Base-by-base conservation (phyloP, 805 yeast species). In the Spathaspora gorwiae region DNA sequence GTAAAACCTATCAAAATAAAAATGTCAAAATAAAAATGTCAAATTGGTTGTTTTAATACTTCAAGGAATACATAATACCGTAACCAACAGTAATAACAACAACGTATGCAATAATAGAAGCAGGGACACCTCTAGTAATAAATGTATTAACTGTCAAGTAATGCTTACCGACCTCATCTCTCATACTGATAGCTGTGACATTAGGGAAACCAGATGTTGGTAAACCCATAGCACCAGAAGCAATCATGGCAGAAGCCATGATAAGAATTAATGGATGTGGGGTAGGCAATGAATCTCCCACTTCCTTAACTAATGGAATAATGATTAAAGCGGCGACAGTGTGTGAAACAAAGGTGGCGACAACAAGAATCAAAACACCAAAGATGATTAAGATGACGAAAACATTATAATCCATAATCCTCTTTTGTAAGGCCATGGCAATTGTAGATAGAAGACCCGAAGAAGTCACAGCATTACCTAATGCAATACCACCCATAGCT, bases 401-500 rank as follows among this genome's bases (percentile, higher is more conserved):
- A n/a, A 74, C 64, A 32, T 74, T 64, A 48, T 64, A 75, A 33
- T 68, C 58, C 52, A 61, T 62, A 34, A 76, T 72, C 53, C 62
- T 68, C 36, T 53, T 58, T 42, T 75, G 75, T 41, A 76, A 64
- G 2, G 78, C 66, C 9, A 54, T 57, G 11, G 80, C 80, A 47
- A 75, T 71, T 9, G 78, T 72, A 29, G 60, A 59, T 43, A 76
- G 61, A 44, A 76, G 62, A 5, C 80, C 80, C 2, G 79, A 73
- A 0, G 78, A 73, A 0, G 73, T 62, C 12, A 76, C 75, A 26
- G 78, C 79, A 44, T 68, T 72, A 45, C 81, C 81, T 44, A 76
- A 64, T 3, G 79, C 79, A 47, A 73, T 66, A 54, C 81, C 81
- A 44, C 81, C 81, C 79, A 75, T 76, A 1, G 80, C 80, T 52